Evolutionary conservation across 2,329 filamentous ascomycete genomes (phyloP).

Genomic region (Ciborinia camelliae): DNA sequence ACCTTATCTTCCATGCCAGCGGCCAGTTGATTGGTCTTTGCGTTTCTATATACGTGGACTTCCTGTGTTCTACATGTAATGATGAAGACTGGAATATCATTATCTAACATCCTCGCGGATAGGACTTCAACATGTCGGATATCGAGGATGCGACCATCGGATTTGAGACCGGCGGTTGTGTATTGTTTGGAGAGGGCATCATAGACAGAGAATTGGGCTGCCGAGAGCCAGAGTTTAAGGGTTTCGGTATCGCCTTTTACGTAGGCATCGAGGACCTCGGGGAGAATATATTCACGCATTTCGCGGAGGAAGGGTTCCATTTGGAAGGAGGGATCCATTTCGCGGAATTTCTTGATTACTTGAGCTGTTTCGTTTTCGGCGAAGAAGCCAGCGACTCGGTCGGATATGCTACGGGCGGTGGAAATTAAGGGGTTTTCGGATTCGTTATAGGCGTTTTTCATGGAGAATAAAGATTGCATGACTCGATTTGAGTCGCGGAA

Average conservation of each 20-base stretch:
- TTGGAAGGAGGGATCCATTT: slow-evolving; percentile 94
- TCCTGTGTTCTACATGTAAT: slow-evolving; percentile 96
- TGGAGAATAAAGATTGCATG: slow-evolving; percentile 81
- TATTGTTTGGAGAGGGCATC: slow-evolving; percentile 97
- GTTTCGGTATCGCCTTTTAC: slow-evolving; percentile 93
- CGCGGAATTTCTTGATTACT: slow-evolving; percentile 96
- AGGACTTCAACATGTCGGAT: slow-evolving; percentile 91
- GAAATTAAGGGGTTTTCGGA: slow-evolving; percentile 95
- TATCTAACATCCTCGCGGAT: slow-evolving; percentile 75
- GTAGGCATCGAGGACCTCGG: slow-evolving; percentile 95
- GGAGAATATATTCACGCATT: slow-evolving; percentile 95
- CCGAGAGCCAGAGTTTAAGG: slow-evolving; percentile 91
- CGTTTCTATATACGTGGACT: slow-evolving; percentile 93
- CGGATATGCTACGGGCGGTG: slow-evolving; percentile 86
- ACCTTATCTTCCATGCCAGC: slow-evolving; percentile 99
- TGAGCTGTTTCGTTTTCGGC: slow-evolving; percentile 96
- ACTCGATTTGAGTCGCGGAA: slow-evolving; percentile 88
- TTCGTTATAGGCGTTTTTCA: slow-evolving; percentile 88
- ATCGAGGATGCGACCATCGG: slow-evolving; percentile 90
- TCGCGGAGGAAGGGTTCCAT: slow-evolving; percentile 92
- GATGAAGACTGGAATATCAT: slow-evolving; percentile 92
- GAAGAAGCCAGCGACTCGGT: slow-evolving; percentile 91
- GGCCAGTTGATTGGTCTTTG: slow-evolving; percentile 83
- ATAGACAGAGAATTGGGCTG: slow-evolving; percentile 94
- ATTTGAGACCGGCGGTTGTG: slow-evolving; percentile 86